These are phyloP conservation scores for Halophytophthora batemanensis DNA, from an alignment of 352 stramenopile genomes.

Conservation along the genomic window DNA sequence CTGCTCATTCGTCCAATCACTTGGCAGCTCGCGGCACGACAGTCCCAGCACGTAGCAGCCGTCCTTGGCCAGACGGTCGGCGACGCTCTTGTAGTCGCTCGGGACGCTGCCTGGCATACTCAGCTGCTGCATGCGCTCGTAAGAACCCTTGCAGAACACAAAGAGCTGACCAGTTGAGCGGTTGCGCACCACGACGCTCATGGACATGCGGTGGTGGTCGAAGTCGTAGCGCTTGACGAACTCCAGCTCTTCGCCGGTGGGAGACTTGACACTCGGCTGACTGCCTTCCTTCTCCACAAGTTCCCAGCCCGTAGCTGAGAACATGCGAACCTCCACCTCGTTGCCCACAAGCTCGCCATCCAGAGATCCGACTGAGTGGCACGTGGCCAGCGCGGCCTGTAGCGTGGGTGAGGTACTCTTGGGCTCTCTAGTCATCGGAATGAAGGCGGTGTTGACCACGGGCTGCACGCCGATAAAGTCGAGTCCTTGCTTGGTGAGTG, in stretches of 20 bases:
- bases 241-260: constrained; percentile 27
- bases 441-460: constrained; percentile 14
- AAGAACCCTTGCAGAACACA: constrained; percentile 78
- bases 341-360: constrained; percentile 64
- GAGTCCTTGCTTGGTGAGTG: constrained; percentile 79
- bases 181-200: constrained; percentile 73
- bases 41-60: constrained; percentile 82
- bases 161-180: constrained; percentile 28
- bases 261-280: constrained; percentile 16
- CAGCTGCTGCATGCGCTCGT: constrained; percentile 70
- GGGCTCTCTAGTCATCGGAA: constrained; percentile 16
- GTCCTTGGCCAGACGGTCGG: constrained; percentile 36
- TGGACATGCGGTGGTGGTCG: constrained; percentile 78
- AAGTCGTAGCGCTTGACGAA: constrained; percentile 87
- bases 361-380: constrained; percentile 59
- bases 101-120: constrained; percentile 42
- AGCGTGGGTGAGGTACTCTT: constrained; percentile 4
- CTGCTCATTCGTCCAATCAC: constrained; percentile 31
- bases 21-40: constrained; percentile 28
- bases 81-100: constrained; percentile 37
- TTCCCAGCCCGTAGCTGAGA: constrained; percentile 45
- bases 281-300: constrained; percentile 25
- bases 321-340: constrained; percentile 72
- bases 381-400: constrained; percentile 49
- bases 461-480: constrained; percentile 48